These are phyloP conservation scores for Furcasterigmium sp. DNA, from an alignment of 2,329 filamentous ascomycete genomes.

Conservation along the genomic window DNA sequence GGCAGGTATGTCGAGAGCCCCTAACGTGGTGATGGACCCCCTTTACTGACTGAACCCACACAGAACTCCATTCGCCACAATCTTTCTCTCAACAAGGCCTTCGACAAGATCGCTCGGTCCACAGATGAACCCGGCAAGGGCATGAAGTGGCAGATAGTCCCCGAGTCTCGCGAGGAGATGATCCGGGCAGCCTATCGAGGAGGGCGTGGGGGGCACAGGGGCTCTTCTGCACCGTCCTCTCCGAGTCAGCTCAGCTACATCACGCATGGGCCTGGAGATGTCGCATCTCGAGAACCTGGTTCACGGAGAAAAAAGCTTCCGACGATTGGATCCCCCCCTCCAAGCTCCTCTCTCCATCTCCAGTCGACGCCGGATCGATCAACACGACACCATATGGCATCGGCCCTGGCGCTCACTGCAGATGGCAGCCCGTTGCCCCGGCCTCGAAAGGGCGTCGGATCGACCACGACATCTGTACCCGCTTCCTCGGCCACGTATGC, in stretches of 20 bases:
- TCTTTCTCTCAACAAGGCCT: constrained; percentile 87
- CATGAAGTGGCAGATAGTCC: constrained; percentile 96
- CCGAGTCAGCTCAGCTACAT: constrained; percentile 56
- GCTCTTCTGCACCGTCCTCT: constrained; percentile 68
- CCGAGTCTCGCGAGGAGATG: constrained; percentile 82
- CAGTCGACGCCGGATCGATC: constrained; percentile 56
- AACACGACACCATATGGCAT: constrained; percentile 20
- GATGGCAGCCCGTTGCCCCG: constrained; percentile 60
- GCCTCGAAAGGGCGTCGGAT: constrained; percentile 40
- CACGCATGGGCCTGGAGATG: constrained; percentile 52
- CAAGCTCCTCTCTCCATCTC: constrained; percentile 42
- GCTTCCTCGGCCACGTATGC: constrained; percentile 37
- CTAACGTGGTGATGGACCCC: background rate
- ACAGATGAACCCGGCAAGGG: constrained; percentile 97
- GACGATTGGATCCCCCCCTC: constrained; percentile 49
- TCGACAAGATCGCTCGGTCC: constrained; percentile 85
- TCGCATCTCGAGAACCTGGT: constrained; percentile 42
- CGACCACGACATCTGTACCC: constrained; percentile 6
- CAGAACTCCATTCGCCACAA: constrained; percentile 97
- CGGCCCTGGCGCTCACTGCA: constrained; percentile 31
- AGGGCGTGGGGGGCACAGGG: constrained; percentile 58
- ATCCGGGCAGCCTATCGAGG: constrained; percentile 64
- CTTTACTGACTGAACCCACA: constrained; percentile 19
- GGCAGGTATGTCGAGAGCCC: constrained; percentile 64
- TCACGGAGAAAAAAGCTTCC: constrained; percentile 55